These are phyloP conservation scores for Verticillium dahliae DNA, from an alignment of 2,329 filamentous ascomycete species.

Conservation along the genomic window DNA sequence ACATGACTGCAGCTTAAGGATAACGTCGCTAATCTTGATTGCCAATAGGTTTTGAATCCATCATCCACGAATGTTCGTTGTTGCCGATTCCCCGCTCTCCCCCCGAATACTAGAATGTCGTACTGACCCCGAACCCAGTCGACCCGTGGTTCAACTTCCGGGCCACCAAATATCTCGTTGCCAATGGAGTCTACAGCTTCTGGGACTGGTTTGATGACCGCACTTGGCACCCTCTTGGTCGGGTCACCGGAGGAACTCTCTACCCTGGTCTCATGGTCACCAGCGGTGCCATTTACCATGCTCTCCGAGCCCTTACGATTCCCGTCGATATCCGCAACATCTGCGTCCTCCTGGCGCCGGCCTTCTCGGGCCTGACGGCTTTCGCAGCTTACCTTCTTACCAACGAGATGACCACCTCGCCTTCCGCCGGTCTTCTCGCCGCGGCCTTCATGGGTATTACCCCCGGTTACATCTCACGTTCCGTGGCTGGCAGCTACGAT, in stretches of 20 bases:
- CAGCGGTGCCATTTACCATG: slow-evolving; percentile 92
- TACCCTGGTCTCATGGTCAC: slow-evolving; percentile 99
- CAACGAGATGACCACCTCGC: slow-evolving; percentile 93
- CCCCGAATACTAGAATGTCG: background rate
- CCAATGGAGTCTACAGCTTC: slow-evolving; percentile 97
- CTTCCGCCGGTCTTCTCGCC: slow-evolving; percentile 89
- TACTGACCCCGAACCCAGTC: slow-evolving; percentile 50
- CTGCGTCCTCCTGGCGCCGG: slow-evolving; percentile 92
- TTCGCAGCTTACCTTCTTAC: slow-evolving; percentile 92
- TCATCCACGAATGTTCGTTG: slow-evolving; percentile 96
- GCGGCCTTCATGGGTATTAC: slow-evolving; percentile 96
- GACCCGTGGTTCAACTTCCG: slow-evolving; percentile 99
- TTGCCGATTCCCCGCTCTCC: slow-evolving; percentile 5
- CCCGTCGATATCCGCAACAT: slow-evolving; percentile 99
- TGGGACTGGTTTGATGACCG: slow-evolving; percentile 99
- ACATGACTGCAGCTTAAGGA: background rate
- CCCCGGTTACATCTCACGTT: slow-evolving; percentile 95
- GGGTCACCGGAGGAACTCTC: slow-evolving; percentile 96
- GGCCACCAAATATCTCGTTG: slow-evolving; percentile 94
- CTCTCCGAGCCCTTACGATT: slow-evolving; percentile 79
- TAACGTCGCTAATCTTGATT: background rate
- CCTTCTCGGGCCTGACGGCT: slow-evolving; percentile 88
- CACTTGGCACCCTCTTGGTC: slow-evolving; percentile 98
- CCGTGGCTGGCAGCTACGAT: slow-evolving; percentile 96
- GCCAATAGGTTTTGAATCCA: slow-evolving; percentile 81